Evolutionary conservation across 176 grass and related monocot genomes (phyloP), one percentile per base, ranked within the genome.

Genomic region (Oryza meyeriana): DNA sequence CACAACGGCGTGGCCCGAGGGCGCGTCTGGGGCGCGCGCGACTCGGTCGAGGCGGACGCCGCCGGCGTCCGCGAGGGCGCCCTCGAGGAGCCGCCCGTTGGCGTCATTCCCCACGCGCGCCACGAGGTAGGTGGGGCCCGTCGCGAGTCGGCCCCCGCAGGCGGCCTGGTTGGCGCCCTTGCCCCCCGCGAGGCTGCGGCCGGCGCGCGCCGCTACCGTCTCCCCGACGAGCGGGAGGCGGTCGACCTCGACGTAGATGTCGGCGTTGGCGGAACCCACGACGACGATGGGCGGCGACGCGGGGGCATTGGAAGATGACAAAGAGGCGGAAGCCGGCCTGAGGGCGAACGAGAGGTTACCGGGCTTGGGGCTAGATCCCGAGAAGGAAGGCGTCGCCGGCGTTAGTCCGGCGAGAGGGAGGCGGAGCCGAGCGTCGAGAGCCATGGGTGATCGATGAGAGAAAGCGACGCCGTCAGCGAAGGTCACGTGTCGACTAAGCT

Each of bases 221-320:
- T 99, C 91, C 29, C 93, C 96, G 73, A 74, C 64, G 22, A 83
- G 73, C 11, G 93, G 96, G 40, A 99, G 96, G 11, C 93, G 91
- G 33, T 99, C 83, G 69, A 99, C 88, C 87, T 99, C 93, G 52
- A 95, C 93, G 69, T 99, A 99, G 74, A 99, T 99, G 85, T 99
- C 93, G 57, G 96, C 96, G 85, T 99, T 99, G 74, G 93, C 93
- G 30, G 96, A 99, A 34, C 96, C 93, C 62, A 95, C 93, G 59
- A 99, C 87, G 72, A 95, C 93, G 82, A 99, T 91, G 22, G 91
- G 83, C 22, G 14, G 66, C 41, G 83, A 76, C 57, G 79, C 66
- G 2, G 55, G 71, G 41, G 58, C 75, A 74, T 64, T 81, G 14
- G 81, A 69, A 25, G 52, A 36, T 65, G 45, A 48, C 45, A 88